These are phyloP conservation scores for Lactarius hengduanensis DNA, from an alignment of 768 basidiomycete species.

Conservation along the genomic window DNA sequence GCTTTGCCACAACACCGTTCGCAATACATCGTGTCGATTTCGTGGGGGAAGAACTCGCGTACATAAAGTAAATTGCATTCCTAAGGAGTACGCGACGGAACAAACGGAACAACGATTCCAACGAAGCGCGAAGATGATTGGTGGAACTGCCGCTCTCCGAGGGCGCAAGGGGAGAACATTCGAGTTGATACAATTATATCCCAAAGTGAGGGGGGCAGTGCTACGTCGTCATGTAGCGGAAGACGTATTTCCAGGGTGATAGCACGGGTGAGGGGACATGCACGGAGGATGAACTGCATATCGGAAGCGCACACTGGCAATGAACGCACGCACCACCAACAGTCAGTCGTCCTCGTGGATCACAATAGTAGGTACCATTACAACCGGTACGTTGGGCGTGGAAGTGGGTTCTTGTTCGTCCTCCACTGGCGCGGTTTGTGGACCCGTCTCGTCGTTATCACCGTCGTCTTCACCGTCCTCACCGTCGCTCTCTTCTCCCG, in stretches of 20 bases:
- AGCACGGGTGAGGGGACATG: neutral
- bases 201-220: neutral
- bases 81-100: no score
- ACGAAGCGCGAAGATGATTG: no score
- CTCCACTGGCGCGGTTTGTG: conserved; percentile 25
- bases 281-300: neutral
- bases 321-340: conserved; percentile 11
- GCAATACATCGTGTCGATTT: no score
- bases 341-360: conserved; percentile 54
- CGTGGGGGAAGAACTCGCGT: no score
- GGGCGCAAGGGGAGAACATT: neutral
- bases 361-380: conserved; percentile 41
- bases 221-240: neutral
- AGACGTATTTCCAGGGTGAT: neutral
- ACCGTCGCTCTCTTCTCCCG: conserved; percentile 50
- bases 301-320: neutral
- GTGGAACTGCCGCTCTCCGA: neutral
- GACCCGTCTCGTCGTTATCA: conserved; percentile 31
- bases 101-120: no score
- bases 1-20: no score
- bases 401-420: conserved; percentile 9
- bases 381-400: conserved; percentile 30
- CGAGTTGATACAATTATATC: neutral
- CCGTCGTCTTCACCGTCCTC: conserved; percentile 34
- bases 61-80: no score